These are phyloP conservation scores for Allomyces macrogynus DNA, from an alignment of 192 early-diverging fungal species.

Conservation along the genomic window DNA sequence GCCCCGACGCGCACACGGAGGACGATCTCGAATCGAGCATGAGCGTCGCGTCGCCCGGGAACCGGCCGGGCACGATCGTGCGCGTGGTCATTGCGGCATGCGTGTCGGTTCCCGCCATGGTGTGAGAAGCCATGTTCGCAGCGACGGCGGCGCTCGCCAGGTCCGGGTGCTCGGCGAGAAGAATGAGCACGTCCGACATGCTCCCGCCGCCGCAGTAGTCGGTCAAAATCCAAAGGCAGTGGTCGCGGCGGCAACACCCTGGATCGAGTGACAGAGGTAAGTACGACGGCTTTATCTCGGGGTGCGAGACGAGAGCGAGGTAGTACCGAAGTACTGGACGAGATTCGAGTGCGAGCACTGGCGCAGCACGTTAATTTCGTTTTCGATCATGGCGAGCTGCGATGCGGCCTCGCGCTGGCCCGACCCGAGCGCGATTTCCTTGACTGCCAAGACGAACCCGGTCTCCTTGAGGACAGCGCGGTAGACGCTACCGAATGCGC, in stretches of 20 bases:
- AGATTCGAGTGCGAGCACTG: constrained; percentile 18
- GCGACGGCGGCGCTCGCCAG: too few relatives aligned
- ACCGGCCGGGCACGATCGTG: too few relatives aligned
- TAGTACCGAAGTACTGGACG: constrained; percentile 21
- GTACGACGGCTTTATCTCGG: too few relatives aligned
- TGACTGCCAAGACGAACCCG: constrained; percentile 21
- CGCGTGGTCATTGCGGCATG: too few relatives aligned
- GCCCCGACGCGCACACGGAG: background rate
- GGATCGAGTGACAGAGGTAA: background rate
- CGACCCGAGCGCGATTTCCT: constrained; percentile 13
- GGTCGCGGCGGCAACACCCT: background rate
- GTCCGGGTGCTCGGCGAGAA: constrained; percentile 5
- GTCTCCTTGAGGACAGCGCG: constrained; percentile 16
- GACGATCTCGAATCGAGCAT: too few relatives aligned
- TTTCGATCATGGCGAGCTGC: constrained; percentile 9
- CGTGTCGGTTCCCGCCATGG: too few relatives aligned
- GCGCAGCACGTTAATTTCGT: constrained; percentile 22
- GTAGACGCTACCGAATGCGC: constrained; percentile 19
- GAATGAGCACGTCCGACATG: constrained; percentile 16
- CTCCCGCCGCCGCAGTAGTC: constrained; percentile 25
- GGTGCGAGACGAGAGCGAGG: too few relatives aligned
- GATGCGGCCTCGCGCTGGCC: constrained; percentile 4
- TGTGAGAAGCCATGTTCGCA: too few relatives aligned
- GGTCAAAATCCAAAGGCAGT: constrained; percentile 15
- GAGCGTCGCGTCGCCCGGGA: too few relatives aligned